Percentiles rank a stretch among this genome's conserved stretches.
These are phyloP conservation scores for Debaryomycetaceae sp. DNA, from an alignment of 1,139 yeast genomes.

Conservation along the genomic window DNA sequence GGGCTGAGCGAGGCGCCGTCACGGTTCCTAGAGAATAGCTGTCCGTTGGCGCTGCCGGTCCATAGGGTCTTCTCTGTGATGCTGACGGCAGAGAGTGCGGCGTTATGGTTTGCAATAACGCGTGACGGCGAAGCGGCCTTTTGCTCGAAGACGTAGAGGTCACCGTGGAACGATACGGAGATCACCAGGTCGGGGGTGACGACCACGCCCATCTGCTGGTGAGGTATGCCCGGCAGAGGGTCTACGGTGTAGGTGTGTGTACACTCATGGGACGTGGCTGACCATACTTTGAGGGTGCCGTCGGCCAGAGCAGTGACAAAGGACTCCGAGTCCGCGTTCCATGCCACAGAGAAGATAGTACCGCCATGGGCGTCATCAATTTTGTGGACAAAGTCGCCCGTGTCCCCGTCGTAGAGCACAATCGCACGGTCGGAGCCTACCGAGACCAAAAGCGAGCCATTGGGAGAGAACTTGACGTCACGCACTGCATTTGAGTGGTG, in stretches of 20 bases:
- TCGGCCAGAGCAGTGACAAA: constrained; percentile 86
- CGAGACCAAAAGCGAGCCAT: constrained; percentile 60
- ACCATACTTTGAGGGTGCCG: constrained; percentile 59
- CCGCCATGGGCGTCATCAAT: constrained; percentile 58
- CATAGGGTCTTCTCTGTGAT: constrained; percentile 18
- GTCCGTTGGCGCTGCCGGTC: constrained; percentile 84
- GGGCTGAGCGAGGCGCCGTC: constrained; percentile 19
- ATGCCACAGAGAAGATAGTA: constrained; percentile 68
- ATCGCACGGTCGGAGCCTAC: constrained; percentile 82
- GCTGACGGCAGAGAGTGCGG: constrained; percentile 48
- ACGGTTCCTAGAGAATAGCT: constrained; percentile 27
- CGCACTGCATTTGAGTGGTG: constrained; percentile 70
- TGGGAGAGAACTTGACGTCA: constrained; percentile 76
- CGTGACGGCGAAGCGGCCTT: constrained; percentile 28
- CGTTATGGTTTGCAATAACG: constrained; percentile 68
- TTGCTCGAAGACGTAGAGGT: constrained; percentile 46
- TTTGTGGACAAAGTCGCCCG: constrained; percentile 60
- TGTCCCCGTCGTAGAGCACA: constrained; percentile 74
- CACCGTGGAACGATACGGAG: constrained; percentile 65
- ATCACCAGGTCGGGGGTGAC: constrained; percentile 48
- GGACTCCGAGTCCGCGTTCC: constrained; percentile 43
- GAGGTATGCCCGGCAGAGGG: constrained; percentile 22
- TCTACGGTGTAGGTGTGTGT: constrained; percentile 35
- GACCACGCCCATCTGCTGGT: constrained; percentile 77
- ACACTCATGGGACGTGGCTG: constrained; percentile 15